A percentile compares a stretch with the other conserved stretches of the same genome.
Conservation (phyloP, 192 early-diverging fungal species). For the Linnemannia hyalina region DNA sequence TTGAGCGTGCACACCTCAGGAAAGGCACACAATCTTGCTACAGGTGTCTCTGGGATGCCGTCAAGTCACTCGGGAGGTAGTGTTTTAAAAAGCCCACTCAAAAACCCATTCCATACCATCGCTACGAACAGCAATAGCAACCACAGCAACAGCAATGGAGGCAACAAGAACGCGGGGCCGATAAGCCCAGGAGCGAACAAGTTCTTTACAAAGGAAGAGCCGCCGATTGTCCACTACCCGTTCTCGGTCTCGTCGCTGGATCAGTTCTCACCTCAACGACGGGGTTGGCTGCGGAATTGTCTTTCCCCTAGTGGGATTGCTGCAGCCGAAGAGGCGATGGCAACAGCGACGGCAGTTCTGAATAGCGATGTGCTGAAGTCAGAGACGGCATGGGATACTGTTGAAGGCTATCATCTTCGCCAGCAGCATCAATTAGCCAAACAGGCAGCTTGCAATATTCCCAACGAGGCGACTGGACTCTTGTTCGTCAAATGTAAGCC, state of each 20-base stretch:
- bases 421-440: neutral
- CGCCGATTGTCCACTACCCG: constrained; percentile 32
- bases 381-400: constrained; percentile 24
- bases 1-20: neutral
- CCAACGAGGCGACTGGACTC: constrained; percentile 23
- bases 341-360: neutral
- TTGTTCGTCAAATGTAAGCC: constrained; percentile 41
- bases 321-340: neutral
- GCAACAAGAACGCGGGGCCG: neutral
- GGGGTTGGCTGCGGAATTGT: constrained; percentile 28
- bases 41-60: neutral
- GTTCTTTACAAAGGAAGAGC: constrained; percentile 15
- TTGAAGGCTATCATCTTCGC: neutral
- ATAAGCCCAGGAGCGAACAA: constrained; percentile 20
- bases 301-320: neutral
- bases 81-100: neutral
- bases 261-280: constrained; percentile 26
- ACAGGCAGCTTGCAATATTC: neutral
- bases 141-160: neutral
- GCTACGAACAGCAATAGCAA: neutral
- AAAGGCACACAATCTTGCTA: neutral
- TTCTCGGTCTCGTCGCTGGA: constrained; percentile 21
- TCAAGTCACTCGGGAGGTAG: neutral
- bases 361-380: constrained; percentile 20
- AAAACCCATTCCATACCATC: neutral